phyloP scores from a whole-genome alignment of 1,139 yeast genomes.

The Yamadazyma conglobata region DNA sequence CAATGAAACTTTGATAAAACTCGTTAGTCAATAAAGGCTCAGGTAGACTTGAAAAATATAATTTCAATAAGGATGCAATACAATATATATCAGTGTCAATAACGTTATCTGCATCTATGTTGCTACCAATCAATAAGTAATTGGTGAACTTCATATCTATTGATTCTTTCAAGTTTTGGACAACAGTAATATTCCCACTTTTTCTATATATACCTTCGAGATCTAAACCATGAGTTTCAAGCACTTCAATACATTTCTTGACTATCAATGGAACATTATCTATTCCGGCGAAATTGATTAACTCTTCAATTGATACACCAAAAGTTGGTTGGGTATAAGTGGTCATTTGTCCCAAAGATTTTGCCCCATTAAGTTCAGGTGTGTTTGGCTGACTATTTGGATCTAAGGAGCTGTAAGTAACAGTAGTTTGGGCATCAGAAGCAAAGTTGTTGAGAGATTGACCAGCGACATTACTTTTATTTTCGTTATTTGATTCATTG shows the following conservation, averaged over 20 bases:
- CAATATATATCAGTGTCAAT: slow-evolving; percentile 70
- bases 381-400: slow-evolving; percentile 29
- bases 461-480: neutral
- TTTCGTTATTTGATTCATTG: neutral
- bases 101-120: slow-evolving; percentile 43
- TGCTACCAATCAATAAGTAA: slow-evolving; percentile 41
- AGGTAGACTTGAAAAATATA: slow-evolving; percentile 65
- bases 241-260: slow-evolving; percentile 79
- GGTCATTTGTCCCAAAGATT: slow-evolving; percentile 26
- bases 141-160: slow-evolving; percentile 80
- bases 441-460: slow-evolving; percentile 3
- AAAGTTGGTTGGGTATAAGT: slow-evolving; percentile 56
- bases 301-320: slow-evolving; percentile 74
- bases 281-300: slow-evolving; percentile 74
- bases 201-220: slow-evolving; percentile 89
- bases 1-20: slow-evolving; percentile 57
- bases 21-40: slow-evolving; percentile 64
- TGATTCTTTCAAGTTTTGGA: slow-evolving; percentile 66
- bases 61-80: slow-evolving; percentile 67
- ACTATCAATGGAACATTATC: slow-evolving; percentile 92
- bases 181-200: slow-evolving; percentile 72
- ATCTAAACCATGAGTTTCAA: slow-evolving; percentile 79
- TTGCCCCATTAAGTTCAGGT: slow-evolving; percentile 39
- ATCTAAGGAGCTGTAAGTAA: slow-evolving; percentile 34
- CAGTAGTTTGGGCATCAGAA: slow-evolving; percentile 9